Evolutionary conservation across 768 basidiomycete species (phyloP), one percentile per base, ranked within the genome.

Genomic region (Macrolepiota dolichaula): DNA sequence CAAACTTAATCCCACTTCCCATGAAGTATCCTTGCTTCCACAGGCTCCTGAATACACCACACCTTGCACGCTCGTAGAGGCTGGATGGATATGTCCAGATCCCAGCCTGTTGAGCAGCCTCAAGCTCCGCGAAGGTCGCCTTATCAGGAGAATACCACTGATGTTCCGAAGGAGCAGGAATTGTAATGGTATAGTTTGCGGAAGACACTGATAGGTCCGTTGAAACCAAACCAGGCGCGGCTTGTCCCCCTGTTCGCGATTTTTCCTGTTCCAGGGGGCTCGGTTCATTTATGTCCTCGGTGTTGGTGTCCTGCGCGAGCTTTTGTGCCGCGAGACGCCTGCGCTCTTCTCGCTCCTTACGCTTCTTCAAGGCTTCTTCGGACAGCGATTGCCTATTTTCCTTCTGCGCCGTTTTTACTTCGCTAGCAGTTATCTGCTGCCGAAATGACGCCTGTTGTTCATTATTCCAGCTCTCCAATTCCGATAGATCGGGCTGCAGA

Each of bases 1-100:
- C 97, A 69, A 99, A 99, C 72, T 90, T 91, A 72, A 96, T 85
- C 0, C 95, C 96, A 0, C 85, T 85, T 51, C 95, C 95, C 84
- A 97, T 83, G 71, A 85, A 97, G 70, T 88, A 87, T 0, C 92
- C 92, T 72, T 88, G 83, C 63, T 87, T 84, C 89, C 91, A 93
- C 12, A 97, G 71, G 64, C 85, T 86, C 47, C 81, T 81, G 71
- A 94, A 96, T 10, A 94, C 89, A 10, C 80, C 86, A 63, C 91
- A 94, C 57, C 86, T 81, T 11, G 94, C 92, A 2, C 83, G 79
- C 69, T 96, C 88, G 44, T 79, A 70, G 1, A 83, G 73, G 2
- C 77, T 86, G 3, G 79, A 72, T 0, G 94, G 93, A 68, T 89
- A 94, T 17, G 76, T 74, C 93, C 93, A 96, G 50, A 96, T 72